Conservation (phyloP, 345 rosid genomes). For the Arabis alpina region DNA sequence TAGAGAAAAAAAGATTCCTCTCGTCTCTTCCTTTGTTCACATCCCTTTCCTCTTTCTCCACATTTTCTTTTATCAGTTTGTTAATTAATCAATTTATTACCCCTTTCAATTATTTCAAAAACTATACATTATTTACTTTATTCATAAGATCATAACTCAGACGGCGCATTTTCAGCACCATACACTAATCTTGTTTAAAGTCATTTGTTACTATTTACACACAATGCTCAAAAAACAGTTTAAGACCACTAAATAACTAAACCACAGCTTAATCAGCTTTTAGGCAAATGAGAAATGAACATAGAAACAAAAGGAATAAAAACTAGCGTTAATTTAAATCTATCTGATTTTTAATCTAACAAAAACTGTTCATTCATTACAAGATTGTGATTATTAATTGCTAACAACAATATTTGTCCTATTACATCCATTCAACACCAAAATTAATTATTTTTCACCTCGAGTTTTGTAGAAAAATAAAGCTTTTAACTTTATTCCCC, state of each 20-base stretch:
- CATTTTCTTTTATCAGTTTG: neutral
- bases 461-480: constrained; percentile 37
- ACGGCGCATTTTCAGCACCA: constrained; percentile 22
- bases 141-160: neutral
- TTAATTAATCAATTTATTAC: constrained; percentile 10
- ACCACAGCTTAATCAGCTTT: no score
- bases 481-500: constrained; percentile 1
- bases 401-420: constrained; percentile 36
- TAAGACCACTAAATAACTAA: no score
- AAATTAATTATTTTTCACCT: constrained; percentile 10
- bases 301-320: neutral
- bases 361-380: no score
- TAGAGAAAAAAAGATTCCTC: constrained; percentile 40
- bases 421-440: constrained; percentile 14
- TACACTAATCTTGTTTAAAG: no score
- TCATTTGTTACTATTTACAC: no score
- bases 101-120: constrained; percentile 12
- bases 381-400: neutral
- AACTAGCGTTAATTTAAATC: no score
- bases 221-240: no score
- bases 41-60: constrained; percentile 26
- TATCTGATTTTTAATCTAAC: no score
- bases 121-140: neutral
- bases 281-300: no score
- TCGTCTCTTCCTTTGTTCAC: constrained; percentile 44